These are phyloP conservation scores for Zymoseptoria ardabiliae DNA, from an alignment of 2,329 filamentous ascomycete species.

Conservation along the genomic window DNA sequence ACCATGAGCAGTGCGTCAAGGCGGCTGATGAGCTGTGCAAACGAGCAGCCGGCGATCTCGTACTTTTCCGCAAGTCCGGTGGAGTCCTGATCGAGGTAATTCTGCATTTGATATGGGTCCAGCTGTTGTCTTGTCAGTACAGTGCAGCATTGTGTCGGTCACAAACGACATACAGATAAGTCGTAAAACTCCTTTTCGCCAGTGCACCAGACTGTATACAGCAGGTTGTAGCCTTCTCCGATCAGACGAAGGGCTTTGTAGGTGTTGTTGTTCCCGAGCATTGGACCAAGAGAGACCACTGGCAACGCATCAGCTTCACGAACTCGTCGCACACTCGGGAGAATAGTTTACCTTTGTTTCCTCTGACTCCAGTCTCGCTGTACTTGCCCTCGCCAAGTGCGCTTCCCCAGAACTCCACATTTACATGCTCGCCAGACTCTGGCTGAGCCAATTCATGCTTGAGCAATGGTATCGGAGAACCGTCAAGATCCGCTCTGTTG, in stretches of 20 bases:
- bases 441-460: slow-evolving; percentile 11
- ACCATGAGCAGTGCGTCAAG: slow-evolving; percentile 22
- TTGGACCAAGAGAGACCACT: neutral
- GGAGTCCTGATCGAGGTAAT: slow-evolving; percentile 24
- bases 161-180: slow-evolving; percentile 36
- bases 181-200: slow-evolving; percentile 60
- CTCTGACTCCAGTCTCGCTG: neutral
- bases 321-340: neutral
- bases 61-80: neutral
- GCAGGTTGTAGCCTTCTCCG: slow-evolving; percentile 48
- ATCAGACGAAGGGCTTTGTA: slow-evolving; percentile 56
- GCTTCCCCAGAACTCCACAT: slow-evolving; percentile 33
- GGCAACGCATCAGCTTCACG: neutral
- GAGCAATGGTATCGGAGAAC: slow-evolving; percentile 44
- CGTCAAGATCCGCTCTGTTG: slow-evolving; percentile 48
- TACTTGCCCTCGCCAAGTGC: neutral
- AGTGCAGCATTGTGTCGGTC: neutral
- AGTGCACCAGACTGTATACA: slow-evolving; percentile 60
- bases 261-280: slow-evolving; percentile 41
- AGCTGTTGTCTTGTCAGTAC: neutral
- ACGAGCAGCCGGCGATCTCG: neutral
- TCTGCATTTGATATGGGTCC: slow-evolving; percentile 13
- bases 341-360: neutral
- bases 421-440: slow-evolving; percentile 39
- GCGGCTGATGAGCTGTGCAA: slow-evolving; percentile 3